These are phyloP conservation scores for Fistulinella prunicolor DNA, from an alignment of 768 basidiomycete genomes.

Conservation along the genomic window DNA sequence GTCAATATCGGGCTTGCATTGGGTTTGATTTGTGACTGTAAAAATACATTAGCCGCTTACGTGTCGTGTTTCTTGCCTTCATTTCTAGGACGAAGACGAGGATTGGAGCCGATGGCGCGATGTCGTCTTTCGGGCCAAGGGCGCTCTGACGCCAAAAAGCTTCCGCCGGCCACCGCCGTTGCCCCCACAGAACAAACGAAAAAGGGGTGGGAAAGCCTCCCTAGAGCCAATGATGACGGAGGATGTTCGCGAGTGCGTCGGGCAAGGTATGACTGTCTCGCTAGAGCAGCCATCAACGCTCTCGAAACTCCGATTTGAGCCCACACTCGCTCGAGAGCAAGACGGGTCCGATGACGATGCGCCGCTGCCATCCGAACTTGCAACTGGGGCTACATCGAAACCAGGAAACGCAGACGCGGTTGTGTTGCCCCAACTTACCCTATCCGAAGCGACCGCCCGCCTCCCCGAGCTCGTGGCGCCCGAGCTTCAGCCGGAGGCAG, in stretches of 20 bases:
- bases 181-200: constrained; percentile 59
- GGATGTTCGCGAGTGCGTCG: not conserved
- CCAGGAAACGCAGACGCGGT: not conserved
- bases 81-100: constrained; percentile 71
- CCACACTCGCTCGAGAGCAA: too few species aligned
- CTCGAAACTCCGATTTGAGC: too few species aligned
- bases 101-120: constrained; percentile 90
- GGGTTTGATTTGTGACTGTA: too few species aligned
- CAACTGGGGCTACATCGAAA: too few species aligned
- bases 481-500: constrained; percentile 29
- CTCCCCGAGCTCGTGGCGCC: constrained; percentile 22
- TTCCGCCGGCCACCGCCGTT: constrained; percentile 35
- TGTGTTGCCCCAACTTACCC: constrained; percentile 32
- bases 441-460: constrained; percentile 49
- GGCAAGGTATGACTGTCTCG: not conserved
- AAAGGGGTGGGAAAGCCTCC: constrained; percentile 47
- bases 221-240: constrained; percentile 10
- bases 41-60: too few species aligned
- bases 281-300: too few species aligned
- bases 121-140: constrained; percentile 76
- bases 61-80: not conserved
- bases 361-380: too few species aligned
- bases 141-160: constrained; percentile 42
- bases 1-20: not conserved
- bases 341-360: too few species aligned